Base-by-base conservation (phyloP, 305 asterid genomes). In the Fraxinus velutina region DNA sequence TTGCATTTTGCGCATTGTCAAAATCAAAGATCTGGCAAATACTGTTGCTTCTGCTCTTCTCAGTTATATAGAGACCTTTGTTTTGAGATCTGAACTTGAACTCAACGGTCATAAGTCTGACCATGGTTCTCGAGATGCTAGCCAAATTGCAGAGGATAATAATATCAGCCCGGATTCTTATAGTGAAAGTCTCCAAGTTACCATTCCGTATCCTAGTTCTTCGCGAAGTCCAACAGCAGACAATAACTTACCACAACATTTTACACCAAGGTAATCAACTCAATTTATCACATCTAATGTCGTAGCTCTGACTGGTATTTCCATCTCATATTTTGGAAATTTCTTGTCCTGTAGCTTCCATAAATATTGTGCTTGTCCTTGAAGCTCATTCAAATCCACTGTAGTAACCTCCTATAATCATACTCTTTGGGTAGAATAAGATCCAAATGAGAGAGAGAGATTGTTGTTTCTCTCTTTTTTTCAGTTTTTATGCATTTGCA, bases 11-110 rank as follows among this genome's bases (percentile, higher is more conserved):
- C 99, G 93, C 90, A 94, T 96, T 74, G 90, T 96, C 86, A 96
- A 96, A 88, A 94, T 96, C 89, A 96, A 96, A 89, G 98, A 96
- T 87, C 91, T 96, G 89, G 95, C 98, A 74, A 93, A 90, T 89
- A 93, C 83, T 85, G 91, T 96, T 87, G 98, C 97, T 82, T 93
- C 96, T 84, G 92, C 97, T 81, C 93, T 96, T 86, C 88, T 96
- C 21, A 94, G 97, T 88, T 86, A 85, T 78, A 86, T 89, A 60
- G 92, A 88, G 85, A 82, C 87, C 78, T 84, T 88, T 79, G 47
- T 85, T 82, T 91, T 82, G 84, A 85, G 80, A 75, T 76, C 88
- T 77, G 91, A 92, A 84, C 89, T 92, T 62, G 88, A 92, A 88
- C 86, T 76, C 79, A 93, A 94, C 83, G 98, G 99, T 83, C 85